These are phyloP conservation scores for Penicillium flavigenum DNA, from an alignment of 495 filamentous ascomycete species.

Conservation along the genomic window DNA sequence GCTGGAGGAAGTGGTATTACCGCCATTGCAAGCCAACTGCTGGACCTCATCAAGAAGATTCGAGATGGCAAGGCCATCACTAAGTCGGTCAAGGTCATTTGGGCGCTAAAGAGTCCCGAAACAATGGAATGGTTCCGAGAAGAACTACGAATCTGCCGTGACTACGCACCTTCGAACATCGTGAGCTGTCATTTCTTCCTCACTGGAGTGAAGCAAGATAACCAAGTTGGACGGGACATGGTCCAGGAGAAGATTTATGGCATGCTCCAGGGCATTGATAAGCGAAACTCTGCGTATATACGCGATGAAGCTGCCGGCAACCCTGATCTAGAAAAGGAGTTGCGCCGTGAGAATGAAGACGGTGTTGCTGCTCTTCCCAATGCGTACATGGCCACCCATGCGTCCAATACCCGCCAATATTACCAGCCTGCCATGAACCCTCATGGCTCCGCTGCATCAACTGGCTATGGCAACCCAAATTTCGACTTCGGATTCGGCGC, in stretches of 20 bases:
- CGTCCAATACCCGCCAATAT: constrained; percentile 19
- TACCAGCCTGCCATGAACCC: constrained; percentile 17
- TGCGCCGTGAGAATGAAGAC: constrained; percentile 84
- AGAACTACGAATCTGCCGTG: constrained; percentile 84
- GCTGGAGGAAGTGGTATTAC: constrained; percentile 95
- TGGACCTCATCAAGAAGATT: constrained; percentile 92
- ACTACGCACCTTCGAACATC: constrained; percentile 76
- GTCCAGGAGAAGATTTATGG: constrained; percentile 84
- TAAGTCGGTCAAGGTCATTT: constrained; percentile 83
- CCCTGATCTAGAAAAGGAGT: constrained; percentile 69
- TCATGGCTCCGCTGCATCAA: constrained; percentile 7
- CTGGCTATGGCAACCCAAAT: constrained; percentile 6
- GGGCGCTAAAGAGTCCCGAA: constrained; percentile 85
- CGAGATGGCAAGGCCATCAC: constrained; percentile 90
- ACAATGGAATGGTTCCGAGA: constrained; percentile 98
- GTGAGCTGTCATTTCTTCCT: constrained; percentile 95
- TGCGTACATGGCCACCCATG: constrained; percentile 32
- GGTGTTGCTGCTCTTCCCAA: constrained; percentile 75
- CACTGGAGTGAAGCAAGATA: constrained; percentile 49
- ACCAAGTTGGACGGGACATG: constrained; percentile 57
- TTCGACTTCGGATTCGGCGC: constrained; percentile 38
- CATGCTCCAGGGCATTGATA: constrained; percentile 75
- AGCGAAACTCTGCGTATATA: constrained; percentile 78
- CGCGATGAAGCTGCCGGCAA: constrained; percentile 79
- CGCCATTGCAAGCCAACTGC: constrained; percentile 82